phyloP scores from a whole-genome alignment of 1,284 basidiomycete genomes.

The Austroboletus niveus region DNA sequence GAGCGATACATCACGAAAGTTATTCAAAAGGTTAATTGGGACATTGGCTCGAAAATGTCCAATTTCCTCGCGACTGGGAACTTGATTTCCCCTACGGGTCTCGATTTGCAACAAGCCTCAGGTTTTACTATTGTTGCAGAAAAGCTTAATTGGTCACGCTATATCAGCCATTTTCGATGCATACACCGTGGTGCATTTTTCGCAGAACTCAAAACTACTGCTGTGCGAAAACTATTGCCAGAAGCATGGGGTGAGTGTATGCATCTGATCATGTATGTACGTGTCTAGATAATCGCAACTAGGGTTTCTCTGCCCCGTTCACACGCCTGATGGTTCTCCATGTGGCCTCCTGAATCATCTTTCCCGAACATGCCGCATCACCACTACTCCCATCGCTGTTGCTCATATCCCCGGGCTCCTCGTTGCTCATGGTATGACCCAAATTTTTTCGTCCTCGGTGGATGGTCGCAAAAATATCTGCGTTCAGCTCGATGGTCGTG shows the following conservation, averaged over 20 bases:
- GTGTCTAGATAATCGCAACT: constrained; percentile 8
- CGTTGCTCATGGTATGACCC: constrained; percentile 91
- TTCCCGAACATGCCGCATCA: constrained; percentile 90
- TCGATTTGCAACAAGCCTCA: constrained; percentile 95
- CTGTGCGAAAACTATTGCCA: constrained; percentile 94
- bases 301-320: constrained; percentile 98
- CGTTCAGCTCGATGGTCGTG: constrained; percentile 91
- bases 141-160: constrained; percentile 98
- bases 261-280: not conserved
- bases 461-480: constrained; percentile 82
- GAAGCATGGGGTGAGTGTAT: constrained; percentile 88
- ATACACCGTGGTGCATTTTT: constrained; percentile 99
- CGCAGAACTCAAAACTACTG: constrained; percentile 97
- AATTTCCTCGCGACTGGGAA: constrained; percentile 99
- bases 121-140: constrained; percentile 99
- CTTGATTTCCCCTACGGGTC: constrained; percentile 89
- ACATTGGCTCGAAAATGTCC: constrained; percentile 86
- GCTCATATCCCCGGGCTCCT: constrained; percentile 83
- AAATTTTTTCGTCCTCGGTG: constrained; percentile 75
- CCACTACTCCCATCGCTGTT: constrained; percentile 77
- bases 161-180: constrained; percentile 97
- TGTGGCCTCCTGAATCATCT: constrained; percentile 98
- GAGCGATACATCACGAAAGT: constrained; percentile 84
- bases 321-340: constrained; percentile 97
- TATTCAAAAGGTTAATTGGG: constrained; percentile 81